Evolutionary conservation across 2,329 filamentous ascomycete species (phyloP), one percentile per base, ranked within the genome.

Genomic region (Sclerotinia subarctica): DNA sequence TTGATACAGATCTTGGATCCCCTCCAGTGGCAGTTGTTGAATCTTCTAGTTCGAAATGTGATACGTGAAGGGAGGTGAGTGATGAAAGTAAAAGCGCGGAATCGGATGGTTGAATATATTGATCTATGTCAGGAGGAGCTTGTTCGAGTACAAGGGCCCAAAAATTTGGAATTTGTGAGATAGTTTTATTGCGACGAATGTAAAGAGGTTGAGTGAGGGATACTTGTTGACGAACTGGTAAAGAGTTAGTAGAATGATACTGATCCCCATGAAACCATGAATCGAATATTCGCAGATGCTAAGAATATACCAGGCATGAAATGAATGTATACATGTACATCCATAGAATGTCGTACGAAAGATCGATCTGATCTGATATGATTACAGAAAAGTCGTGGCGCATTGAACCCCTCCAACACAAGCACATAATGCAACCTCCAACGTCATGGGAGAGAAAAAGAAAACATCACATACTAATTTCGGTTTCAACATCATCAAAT

Each of bases 111-210:
- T 93, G 89, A 77, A 98, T 90, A 83, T 90, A 93, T 80, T 93
- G 89, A 81, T 97, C 93, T 74, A 99, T 86, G 71, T 97, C 93
- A 58, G 86, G 84, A 2, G 94, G 93, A 3, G 91, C 89, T 81
- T 93, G 90, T 82, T 96, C 92, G 78, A 98, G 85, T 68, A 97
- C 94, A 69, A 96, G 86, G n/a, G 92, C 85, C 95, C 95, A 98
- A 87, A 98, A 99, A 82, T 92, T 88, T 74, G 88, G 86, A 77
- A 97, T 94, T 76, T 89, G 84, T 71, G 85, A 80, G 72, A 95
- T 82, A 72, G 93, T 80, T 74, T 86, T 84, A 72, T 86, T 83
- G 77, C 94, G 92, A 81, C 91, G 91, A 75, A 86, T 84, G 82
- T 93, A 97, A 70, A 96, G 85, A 56, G 90, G 85, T 70, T 84